Percentiles rank a stretch among this genome's conserved stretches.
These are phyloP conservation scores for Isoetes taiwanensis DNA, from an alignment of 75 land plant species.

Conservation along the genomic window DNA sequence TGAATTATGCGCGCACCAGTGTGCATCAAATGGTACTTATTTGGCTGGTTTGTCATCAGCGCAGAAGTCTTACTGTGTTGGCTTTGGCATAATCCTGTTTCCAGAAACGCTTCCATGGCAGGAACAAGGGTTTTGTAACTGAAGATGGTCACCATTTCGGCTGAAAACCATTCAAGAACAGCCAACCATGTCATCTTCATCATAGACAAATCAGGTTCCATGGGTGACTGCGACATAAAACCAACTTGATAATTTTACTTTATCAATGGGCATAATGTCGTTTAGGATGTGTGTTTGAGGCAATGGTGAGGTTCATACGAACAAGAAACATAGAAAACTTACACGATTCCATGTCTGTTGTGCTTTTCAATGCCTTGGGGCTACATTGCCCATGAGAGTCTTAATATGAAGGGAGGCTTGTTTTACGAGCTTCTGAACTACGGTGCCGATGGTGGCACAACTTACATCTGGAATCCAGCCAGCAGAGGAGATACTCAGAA, in stretches of 20 bases:
- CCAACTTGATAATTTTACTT: neutral
- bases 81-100: conserved; percentile 25
- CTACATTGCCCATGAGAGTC: neutral
- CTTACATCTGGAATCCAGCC: neutral
- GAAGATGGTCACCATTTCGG: conserved; percentile 26
- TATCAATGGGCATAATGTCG: too few species aligned
- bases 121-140: conserved; percentile 18
- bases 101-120: too few species aligned
- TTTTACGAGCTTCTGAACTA: conserved; percentile 12
- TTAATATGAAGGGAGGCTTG: neutral
- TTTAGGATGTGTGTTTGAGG: conserved; percentile 20
- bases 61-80: conserved; percentile 15
- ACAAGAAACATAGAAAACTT: neutral
- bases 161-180: conserved; percentile 18
- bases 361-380: conserved; percentile 12
- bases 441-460: conserved; percentile 7
- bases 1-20: too few species aligned
- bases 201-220: conserved; percentile 21
- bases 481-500: neutral
- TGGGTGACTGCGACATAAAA: neutral
- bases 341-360: conserved; percentile 14
- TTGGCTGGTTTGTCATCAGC: too few species aligned
- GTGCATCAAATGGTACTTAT: too few species aligned
- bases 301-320: conserved; percentile 14
- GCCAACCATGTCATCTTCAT: conserved; percentile 30